Conservation (phyloP, 2,329 filamentous ascomycete species). For the Exophiala spinifera region DNA sequence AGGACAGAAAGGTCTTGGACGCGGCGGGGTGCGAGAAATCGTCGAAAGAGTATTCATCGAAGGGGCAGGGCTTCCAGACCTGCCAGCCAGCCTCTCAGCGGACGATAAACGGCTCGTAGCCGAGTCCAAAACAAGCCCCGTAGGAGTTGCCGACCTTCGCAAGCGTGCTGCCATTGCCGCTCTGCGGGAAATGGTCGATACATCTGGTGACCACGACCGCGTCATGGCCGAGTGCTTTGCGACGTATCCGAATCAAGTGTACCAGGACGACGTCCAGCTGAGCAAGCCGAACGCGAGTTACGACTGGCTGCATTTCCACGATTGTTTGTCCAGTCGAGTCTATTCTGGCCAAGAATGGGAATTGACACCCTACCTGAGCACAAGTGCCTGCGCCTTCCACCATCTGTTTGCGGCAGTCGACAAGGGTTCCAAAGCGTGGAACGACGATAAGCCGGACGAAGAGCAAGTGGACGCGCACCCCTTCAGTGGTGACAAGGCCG, state of each 20-base stretch:
- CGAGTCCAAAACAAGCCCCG: conserved; percentile 35
- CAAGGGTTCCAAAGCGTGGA: conserved; percentile 39
- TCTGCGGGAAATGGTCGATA: conserved; percentile 61
- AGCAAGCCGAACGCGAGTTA: conserved; percentile 84
- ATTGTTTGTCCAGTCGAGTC: conserved; percentile 72
- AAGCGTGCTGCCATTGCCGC: conserved; percentile 59
- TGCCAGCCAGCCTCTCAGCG: conserved; percentile 36
- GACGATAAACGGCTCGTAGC: conserved; percentile 38
- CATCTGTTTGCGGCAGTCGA: conserved; percentile 77
- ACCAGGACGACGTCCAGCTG: conserved; percentile 87
- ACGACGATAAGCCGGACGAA: conserved; percentile 45
- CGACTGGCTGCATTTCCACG: conserved; percentile 95
- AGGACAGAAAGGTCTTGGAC: conserved; percentile 55
- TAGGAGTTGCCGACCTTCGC: conserved; percentile 58
- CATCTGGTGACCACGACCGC: conserved; percentile 60
- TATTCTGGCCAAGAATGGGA: conserved; percentile 92
- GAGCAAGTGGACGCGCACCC: conserved; percentile 57
- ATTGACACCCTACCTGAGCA: conserved; percentile 78
- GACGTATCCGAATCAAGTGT: conserved; percentile 80
- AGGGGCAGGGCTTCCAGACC: conserved; percentile 60
- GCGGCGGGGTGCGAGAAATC: conserved; percentile 62
- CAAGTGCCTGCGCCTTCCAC: conserved; percentile 86
- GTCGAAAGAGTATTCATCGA: conserved; percentile 65
- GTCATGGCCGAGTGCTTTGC: conserved; percentile 72
- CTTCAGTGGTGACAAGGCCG: conserved; percentile 77